Evolutionary conservation across 129 eudicot species (phyloP), one percentile per base, ranked within the genome.

Genomic region (Saussurea involucrata): DNA sequence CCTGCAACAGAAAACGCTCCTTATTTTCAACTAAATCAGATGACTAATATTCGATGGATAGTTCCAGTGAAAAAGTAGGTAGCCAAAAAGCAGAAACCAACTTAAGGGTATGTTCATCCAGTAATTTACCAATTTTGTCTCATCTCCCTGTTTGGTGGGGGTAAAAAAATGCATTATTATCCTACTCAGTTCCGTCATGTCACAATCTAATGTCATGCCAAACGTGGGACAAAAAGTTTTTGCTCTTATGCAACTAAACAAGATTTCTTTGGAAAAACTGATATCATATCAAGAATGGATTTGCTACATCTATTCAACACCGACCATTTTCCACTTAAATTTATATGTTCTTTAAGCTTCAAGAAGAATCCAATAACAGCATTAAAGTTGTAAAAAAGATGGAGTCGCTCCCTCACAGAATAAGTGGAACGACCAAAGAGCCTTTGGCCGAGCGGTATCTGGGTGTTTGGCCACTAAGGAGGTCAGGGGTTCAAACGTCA

Each of bases 1-100:
- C 98, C 98, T 93, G 85, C 83, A 83, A 53, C 61, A 53, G 22
- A 53, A 17, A 53, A 1, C 42, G 0, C 42, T 36, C 8, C 42
- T 36, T 37, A 37, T 37, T 37, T 37, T 37, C 44, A 12, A 37
- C 44, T 2, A 37, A 37, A 8, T 37, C 10, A 37, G 10, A 37
- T 12, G 6, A 36, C 42, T 36, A 1, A 5, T 36, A 36, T 1
- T 7, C 34, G 0, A 31, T 31, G 34, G 4, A 3, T 31, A 3
- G 34, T 3, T 31, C 5, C 34, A 1, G 6, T 31, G 34, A 31
- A 31, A 27, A 27, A 27, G 29, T 27, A 27, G 29, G 29, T 0
- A 27, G 34, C 34, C 34, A 4, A 0, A 31, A 31, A 31, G 34
- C 34, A 31, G 34, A 31, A 1, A 31, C 4, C 34, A 31, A 31